Percentiles rank a stretch among this genome's conserved stretches.
Evolutionary conservation across 345 rosid genomes (phyloP).

Genomic region (Diplotaxis tenuifolia): DNA sequence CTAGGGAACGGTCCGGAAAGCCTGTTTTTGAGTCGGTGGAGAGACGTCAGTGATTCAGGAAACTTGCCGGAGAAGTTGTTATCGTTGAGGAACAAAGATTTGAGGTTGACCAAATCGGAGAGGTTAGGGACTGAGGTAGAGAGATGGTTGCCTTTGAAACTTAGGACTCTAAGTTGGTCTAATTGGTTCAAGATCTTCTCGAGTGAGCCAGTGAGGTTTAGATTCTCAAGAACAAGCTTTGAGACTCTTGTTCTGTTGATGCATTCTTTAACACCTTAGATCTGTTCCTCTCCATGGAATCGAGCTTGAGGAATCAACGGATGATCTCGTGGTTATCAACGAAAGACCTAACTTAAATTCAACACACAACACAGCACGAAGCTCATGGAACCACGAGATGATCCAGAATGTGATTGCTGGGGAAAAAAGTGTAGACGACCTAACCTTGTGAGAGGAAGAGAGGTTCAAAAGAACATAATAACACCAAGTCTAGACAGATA

Average conservation of each 20-base stretch:
- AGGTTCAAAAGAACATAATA: too few relatives aligned
- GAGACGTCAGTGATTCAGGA: slow-evolving; percentile 58
- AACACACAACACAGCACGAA: too few relatives aligned
- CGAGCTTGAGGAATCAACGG: slow-evolving; percentile 57
- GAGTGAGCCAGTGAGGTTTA: slow-evolving; percentile 64
- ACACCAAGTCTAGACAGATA: too few relatives aligned
- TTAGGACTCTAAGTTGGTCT: slow-evolving; percentile 82
- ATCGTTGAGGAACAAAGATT: slow-evolving; percentile 60
- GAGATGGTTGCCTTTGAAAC: slow-evolving; percentile 79
- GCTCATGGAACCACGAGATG: too few relatives aligned
- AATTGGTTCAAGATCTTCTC: slow-evolving; percentile 52
- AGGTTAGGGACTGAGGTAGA: slow-evolving; percentile 68
- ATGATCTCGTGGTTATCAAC: too few relatives aligned
- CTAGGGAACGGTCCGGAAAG: slow-evolving; percentile 65
- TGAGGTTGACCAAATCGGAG: slow-evolving; percentile 70
- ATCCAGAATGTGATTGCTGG: too few relatives aligned
- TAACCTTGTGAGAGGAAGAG: too few relatives aligned
- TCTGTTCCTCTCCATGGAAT: slow-evolving; percentile 60
- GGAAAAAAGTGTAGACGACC: too few relatives aligned
- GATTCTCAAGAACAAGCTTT: slow-evolving; percentile 72
- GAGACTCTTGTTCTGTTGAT: slow-evolving; percentile 64
- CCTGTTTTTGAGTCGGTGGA: slow-evolving; percentile 78
- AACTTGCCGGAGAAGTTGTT: slow-evolving; percentile 78
- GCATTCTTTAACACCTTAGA: slow-evolving; percentile 69
- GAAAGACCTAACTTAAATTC: too few relatives aligned